Conservation (phyloP, 805 yeast genomes). For the Naumovozyma baii region DNA sequence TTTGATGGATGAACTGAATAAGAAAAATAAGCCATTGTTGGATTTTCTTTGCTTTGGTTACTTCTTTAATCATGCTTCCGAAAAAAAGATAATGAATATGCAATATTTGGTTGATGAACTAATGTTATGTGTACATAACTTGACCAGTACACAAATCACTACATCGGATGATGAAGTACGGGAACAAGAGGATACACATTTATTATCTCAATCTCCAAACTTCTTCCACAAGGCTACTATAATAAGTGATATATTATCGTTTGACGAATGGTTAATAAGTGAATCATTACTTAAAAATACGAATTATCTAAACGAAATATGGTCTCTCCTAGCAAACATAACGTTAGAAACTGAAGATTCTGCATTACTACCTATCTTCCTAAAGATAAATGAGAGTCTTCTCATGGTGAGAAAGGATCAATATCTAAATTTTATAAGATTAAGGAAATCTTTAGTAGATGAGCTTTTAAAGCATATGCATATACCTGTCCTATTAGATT, state of each 20-base stretch:
- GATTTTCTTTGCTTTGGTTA: constrained; percentile 45
- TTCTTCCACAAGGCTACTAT: constrained; percentile 20
- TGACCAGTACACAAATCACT: neutral
- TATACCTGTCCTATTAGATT: constrained; percentile 86
- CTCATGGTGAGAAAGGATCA: constrained; percentile 58
- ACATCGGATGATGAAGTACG: neutral
- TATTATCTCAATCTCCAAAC: constrained; percentile 5
- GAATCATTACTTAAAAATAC: constrained; percentile 77
- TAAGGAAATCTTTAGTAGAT: constrained; percentile 47
- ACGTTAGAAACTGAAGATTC: constrained; percentile 51
- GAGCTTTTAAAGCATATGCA: constrained; percentile 71
- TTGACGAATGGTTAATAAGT: constrained; percentile 85
- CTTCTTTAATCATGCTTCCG: constrained; percentile 18
- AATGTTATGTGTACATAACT: constrained; percentile 3
- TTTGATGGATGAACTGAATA: constrained; percentile 30
- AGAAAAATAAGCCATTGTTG: constrained; percentile 32
- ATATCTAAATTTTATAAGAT: constrained; percentile 30
- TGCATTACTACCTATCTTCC: constrained; percentile 68
- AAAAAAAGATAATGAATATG: constrained; percentile 10
- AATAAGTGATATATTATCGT: constrained; percentile 70
- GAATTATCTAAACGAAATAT: constrained; percentile 52
- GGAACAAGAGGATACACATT: neutral
- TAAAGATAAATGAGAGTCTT: constrained; percentile 81
- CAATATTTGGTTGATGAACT: constrained; percentile 26
- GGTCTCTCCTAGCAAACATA: constrained; percentile 65